Percentiles rank a stretch among this genome's conserved stretches.
Evolutionary conservation across 1,284 basidiomycete genomes (phyloP).

Genomic region (Moesziomyces antarcticus): DNA sequence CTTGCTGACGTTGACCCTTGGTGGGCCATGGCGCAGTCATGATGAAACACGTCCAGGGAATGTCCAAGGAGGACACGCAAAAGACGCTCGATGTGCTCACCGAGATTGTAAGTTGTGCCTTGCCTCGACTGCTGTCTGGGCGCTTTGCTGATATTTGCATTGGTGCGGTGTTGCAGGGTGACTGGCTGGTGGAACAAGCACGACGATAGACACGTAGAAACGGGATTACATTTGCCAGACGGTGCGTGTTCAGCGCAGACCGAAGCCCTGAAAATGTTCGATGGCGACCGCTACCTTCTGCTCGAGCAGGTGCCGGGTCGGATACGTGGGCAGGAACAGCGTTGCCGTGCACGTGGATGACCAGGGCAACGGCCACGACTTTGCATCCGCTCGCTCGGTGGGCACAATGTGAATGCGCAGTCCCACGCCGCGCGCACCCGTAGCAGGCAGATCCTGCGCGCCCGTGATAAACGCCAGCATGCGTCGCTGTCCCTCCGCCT

Average conservation of each 20-base stretch:
- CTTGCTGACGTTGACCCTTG: background rate
- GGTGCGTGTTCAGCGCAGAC: constrained; percentile 22
- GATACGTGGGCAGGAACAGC: constrained; percentile 52
- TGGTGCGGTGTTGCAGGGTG: constrained; percentile 6
- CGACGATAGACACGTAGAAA: constrained; percentile 20
- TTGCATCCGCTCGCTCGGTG: constrained; percentile 4
- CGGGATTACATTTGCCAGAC: background rate
- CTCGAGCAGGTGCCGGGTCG: constrained; percentile 12
- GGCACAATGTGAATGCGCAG: constrained; percentile 50
- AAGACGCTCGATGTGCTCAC: constrained; percentile 52
- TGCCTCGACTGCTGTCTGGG: no score
- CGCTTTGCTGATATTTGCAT: no score
- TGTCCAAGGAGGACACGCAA: constrained; percentile 49
- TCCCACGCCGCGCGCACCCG: constrained; percentile 43
- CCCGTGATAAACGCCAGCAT: constrained; percentile 60
- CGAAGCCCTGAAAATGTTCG: constrained; percentile 54
- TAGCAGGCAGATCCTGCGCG: constrained; percentile 46
- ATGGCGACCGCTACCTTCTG: constrained; percentile 47
- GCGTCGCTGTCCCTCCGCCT: constrained; percentile 30
- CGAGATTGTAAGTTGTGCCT: no score
- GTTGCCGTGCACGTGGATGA: constrained; percentile 58
- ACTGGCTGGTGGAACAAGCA: constrained; percentile 42
- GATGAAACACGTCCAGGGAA: constrained; percentile 67
- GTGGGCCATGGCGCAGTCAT: constrained; percentile 44
- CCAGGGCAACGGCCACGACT: constrained; percentile 49